phyloP scores from a whole-genome alignment of 768 basidiomycete genomes.

The Chalciporus chontae region DNA sequence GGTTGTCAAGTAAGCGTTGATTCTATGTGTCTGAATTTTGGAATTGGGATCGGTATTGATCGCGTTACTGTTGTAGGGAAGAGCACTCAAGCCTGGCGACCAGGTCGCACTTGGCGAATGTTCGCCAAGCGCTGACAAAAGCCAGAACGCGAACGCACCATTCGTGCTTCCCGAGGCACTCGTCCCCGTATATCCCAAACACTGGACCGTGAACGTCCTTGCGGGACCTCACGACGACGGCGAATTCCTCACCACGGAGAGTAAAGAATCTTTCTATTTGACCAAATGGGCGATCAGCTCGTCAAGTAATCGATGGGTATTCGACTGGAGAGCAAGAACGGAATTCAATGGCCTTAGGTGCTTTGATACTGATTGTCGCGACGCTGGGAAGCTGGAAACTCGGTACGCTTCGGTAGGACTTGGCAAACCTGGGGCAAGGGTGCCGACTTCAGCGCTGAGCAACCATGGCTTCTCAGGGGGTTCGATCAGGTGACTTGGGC shows the following conservation, averaged over 20 bases:
- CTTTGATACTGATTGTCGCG: conserved; percentile 15
- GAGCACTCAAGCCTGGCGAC: conserved; percentile 50
- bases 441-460: conserved; percentile 39
- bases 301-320: conserved; percentile 65
- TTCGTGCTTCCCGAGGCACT: conserved; percentile 26
- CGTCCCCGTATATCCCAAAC: conserved; percentile 42
- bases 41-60: too few relatives aligned
- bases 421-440: conserved; percentile 66
- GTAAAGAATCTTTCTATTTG: conserved; percentile 47
- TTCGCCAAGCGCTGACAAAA: conserved; percentile 19
- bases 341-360: conserved; percentile 55
- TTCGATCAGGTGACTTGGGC: conserved; percentile 55
- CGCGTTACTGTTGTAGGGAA: conserved; percentile 35
- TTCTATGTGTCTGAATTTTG: too few relatives aligned
- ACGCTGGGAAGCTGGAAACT: conserved; percentile 56
- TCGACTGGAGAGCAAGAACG: conserved; percentile 44
- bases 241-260: conserved; percentile 48
- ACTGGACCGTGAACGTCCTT: conserved; percentile 54
- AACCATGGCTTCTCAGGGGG: conserved; percentile 59
- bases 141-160: not conserved
- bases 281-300: conserved; percentile 51
- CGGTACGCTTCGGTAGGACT: conserved; percentile 60
- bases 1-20: conserved; percentile 48
- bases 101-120: conserved; percentile 41
- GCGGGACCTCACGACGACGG: conserved; percentile 62